Conservation (phyloP, 208 protist species). For the Leishmania major region DNA sequence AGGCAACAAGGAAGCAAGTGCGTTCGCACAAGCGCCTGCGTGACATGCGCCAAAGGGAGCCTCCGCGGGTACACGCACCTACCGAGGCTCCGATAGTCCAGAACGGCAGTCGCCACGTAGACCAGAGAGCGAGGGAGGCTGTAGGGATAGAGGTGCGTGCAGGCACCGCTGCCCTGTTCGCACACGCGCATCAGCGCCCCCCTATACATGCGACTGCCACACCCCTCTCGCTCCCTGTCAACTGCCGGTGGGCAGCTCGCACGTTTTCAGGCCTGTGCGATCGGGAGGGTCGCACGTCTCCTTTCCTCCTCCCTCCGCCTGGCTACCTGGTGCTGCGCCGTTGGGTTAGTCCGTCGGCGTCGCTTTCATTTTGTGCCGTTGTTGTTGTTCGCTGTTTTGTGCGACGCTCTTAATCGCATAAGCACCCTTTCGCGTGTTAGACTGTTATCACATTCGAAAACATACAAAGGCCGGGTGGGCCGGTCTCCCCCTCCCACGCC, state of each 20-base stretch:
- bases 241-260: background rate
- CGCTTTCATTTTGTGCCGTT: background rate
- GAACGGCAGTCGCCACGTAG: background rate
- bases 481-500: background rate
- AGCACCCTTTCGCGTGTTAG: background rate
- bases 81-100: background rate
- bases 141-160: background rate
- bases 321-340: no score
- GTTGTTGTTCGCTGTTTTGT: background rate
- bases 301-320: background rate
- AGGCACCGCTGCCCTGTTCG: background rate
- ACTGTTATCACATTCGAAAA: slow-evolving; percentile 1
- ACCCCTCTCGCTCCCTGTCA: background rate
- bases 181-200: background rate
- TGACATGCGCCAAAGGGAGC: background rate
- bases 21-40: background rate
- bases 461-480: background rate
- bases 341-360: background rate
- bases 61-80: background rate
- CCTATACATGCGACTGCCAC: background rate
- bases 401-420: background rate
- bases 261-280: background rate
- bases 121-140: background rate
- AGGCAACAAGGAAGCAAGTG: background rate
- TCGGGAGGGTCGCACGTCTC: background rate